Evolutionary conservation across 2,329 filamentous ascomycete species (phyloP).

Genomic region (Pseudogymnoascus sp.): DNA sequence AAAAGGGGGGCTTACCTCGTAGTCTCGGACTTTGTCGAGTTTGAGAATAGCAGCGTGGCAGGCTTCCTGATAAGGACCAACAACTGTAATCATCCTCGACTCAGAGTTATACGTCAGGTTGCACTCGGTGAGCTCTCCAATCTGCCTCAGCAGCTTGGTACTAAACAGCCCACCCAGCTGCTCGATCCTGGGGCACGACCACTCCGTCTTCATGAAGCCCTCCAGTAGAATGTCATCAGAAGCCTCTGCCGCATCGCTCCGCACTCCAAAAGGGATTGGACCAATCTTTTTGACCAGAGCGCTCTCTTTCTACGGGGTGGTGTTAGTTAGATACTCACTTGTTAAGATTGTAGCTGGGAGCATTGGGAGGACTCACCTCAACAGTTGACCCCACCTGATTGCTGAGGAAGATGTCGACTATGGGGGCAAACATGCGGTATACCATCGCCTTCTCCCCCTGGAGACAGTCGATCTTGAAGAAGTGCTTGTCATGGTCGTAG

Average conservation of each 20-base stretch:
- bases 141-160: conserved; percentile 9
- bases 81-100: conserved; percentile 17
- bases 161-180: conserved; percentile 15
- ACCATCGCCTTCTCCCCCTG: not conserved
- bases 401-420: not conserved
- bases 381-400: not conserved
- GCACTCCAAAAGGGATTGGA: not conserved
- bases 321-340: not conserved
- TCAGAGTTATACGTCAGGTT: conserved; percentile 17
- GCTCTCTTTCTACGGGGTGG: not conserved
- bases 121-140: conserved; percentile 19
- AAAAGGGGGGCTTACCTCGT: conserved; percentile 17
- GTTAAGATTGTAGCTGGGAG: not conserved
- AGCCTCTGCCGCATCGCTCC: not conserved
- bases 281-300: not conserved
- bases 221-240: not conserved
- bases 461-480: not conserved
- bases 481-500: conserved; percentile 1
- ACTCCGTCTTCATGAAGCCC: conserved; percentile 12
- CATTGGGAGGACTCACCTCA: not conserved
- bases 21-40: conserved; percentile 21
- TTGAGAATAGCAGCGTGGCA: conserved; percentile 18
- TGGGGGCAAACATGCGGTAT: not conserved
- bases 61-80: conserved; percentile 11
- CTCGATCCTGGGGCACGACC: conserved; percentile 12